Evolutionary conservation across 164 flowering plant species (phyloP), one percentile per base, ranked within the genome.

Genomic region (Buxus sempervirens): DNA sequence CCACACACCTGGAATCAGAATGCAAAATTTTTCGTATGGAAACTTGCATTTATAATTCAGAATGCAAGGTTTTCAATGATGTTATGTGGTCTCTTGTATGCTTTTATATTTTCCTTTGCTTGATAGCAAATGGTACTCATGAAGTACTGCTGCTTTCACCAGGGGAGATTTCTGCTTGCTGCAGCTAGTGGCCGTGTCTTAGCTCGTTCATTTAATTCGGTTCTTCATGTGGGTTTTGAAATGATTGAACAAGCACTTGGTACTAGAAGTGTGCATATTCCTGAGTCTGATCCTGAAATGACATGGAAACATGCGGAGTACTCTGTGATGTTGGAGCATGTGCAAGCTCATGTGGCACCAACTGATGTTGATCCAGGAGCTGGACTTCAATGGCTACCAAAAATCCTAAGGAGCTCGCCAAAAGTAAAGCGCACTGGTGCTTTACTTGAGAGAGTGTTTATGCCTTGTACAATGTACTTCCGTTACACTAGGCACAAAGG

Each of bases 321-420:
- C 21, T 89, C 97, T 70, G 98, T 87, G 63, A 96, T 96, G 98
- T 76, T 96, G 84, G 95, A 96, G 85, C 93, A 90, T 72, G 99
- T 96, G 48, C 99, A 96, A 81, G 99, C 99, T 75, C 99, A 96
- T 87, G 99, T 96, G 75, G 99, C 99, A 65, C 99, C 99, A 23
- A 96, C 99, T 58, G 99, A 96, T 87, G 99, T 96, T 75, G 99
- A 96, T 80, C 99, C 98, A 70, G 99, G 98, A 64, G 99, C 99
- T 67, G 99, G 99, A 65, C 67, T 93, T 63, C 99, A 96, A 75
- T 96, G 99, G 99, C 93, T 96, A 63, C 98, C 99, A 62, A 96
- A 89, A 84, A 96, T 96, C 66, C 91, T 76, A 56, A 71, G 89
- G 76, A 90, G 85, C 78, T 93, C 96, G 58, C 97, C 91, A 25